Conservation (phyloP, 257 asterid species). For the Solanum ahanhuiri region DNA sequence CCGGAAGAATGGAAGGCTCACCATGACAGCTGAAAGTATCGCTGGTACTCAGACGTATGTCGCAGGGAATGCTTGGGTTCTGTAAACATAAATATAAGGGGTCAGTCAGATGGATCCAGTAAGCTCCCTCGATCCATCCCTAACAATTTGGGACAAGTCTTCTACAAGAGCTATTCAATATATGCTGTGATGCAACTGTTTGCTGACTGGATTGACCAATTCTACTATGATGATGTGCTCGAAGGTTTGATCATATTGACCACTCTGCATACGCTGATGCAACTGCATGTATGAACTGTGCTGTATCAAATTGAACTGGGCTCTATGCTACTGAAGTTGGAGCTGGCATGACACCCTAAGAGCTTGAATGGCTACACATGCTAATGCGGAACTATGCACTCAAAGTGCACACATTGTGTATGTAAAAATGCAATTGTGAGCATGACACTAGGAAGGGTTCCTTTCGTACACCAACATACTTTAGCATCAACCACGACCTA, state of each 20-base stretch:
- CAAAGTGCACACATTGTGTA: neutral
- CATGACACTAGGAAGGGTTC: neutral
- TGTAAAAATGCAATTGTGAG: neutral
- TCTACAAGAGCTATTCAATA: neutral
- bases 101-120: neutral
- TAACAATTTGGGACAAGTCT: neutral
- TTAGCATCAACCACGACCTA: neutral
- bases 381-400: neutral
- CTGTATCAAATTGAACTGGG: neutral
- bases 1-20: neutral
- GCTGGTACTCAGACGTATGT: neutral
- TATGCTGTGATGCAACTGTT: neutral
- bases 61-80: neutral
- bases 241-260: neutral
- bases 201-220: neutral
- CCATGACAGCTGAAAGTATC: neutral
- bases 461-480: neutral
- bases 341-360: neutral
- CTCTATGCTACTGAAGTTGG: neutral
- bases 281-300: neutral
- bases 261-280: neutral
- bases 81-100: neutral
- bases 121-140: neutral
- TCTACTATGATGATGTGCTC: neutral
- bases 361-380: neutral